Evolutionary conservation across 108 stramenopile genomes (phyloP), one percentile per base, ranked within the genome.

Genomic region (Aurantiochytrium sp.): DNA sequence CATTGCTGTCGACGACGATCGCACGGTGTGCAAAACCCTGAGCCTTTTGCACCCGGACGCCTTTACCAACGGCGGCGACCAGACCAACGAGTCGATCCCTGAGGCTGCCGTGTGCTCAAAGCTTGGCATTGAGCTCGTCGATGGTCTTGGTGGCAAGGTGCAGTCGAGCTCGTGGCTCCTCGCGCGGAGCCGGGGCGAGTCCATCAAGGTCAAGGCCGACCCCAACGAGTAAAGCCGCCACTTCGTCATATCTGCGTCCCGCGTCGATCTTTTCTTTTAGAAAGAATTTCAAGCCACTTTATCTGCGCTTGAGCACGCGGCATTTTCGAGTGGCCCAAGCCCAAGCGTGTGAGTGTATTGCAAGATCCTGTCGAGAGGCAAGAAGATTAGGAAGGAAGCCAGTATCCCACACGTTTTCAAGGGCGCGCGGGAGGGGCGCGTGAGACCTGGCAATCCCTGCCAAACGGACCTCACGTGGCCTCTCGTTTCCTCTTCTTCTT

Each of bases 1-100:
- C 12, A 83, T 83, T 23, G 6, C 76, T 6, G 76, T 83, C 51
- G 76, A 83, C 51, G 76, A 83, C 2, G 76, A 83, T 45, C 76
- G 76, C 45, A 83, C 76, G 19, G 76, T 83, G 76, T 83, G 76
- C 76, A 83, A 83, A 35, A 83, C 76, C 10, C 76, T 83, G 6
- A 6, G 49, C 6, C 45, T 83, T 18, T 45, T 83, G 8, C 76
- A 83, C 76, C 76, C 76, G 10, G 76, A 83, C 23, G 51, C n/a
- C 5, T 83, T 83, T 28, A 83, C 76, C 5, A 83, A 83, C 4
- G 76, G 76, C 25, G 76, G 76, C 28, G 76, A 83, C 51, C 76
- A 83, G 76, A 83, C 76, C 1, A 83, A 83, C 76, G 76, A 83
- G 49, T 53, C 49, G 23, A 83, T 83, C 51, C 76, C 76, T 6